Conservation (phyloP, 2,329 filamentous ascomycete species). For the Cadophora luteo-olivacea region DNA sequence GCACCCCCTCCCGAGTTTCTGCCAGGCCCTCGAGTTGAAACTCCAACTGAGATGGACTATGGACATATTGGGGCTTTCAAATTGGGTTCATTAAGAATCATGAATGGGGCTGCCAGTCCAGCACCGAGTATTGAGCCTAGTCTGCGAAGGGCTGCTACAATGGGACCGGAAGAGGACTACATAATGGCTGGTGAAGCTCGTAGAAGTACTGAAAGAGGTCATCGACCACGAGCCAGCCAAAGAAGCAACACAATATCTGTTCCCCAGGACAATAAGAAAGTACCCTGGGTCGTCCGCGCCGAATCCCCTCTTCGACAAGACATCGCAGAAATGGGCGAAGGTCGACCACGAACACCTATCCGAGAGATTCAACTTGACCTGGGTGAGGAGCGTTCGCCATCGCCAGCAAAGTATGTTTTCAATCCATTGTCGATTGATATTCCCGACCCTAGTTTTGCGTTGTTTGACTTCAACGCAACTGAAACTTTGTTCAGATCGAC, state of each 20-base stretch:
- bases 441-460: conserved; percentile 30
- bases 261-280: conserved; percentile 28
- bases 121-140: conserved; percentile 47
- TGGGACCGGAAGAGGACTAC: conserved; percentile 35
- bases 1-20: conserved; percentile 21
- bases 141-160: conserved; percentile 27
- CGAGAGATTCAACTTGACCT: conserved; percentile 1
- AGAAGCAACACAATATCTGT: conserved; percentile 38
- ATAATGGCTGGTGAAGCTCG: conserved; percentile 21
- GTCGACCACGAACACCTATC: neutral
- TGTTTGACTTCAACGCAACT: conserved; percentile 31
- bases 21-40: conserved; percentile 44
- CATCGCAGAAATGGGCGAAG: conserved; percentile 6
- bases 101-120: conserved; percentile 62
- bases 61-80: conserved; percentile 67
- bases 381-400: conserved; percentile 1
- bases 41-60: conserved; percentile 63
- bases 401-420: conserved; percentile 11
- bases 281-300: conserved; percentile 33
- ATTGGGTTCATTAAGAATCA: conserved; percentile 67
- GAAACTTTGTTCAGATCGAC: conserved; percentile 25
- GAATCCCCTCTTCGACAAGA: conserved; percentile 38
- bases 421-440: conserved; percentile 30
- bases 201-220: conserved; percentile 19
- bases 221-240: conserved; percentile 29